phyloP scores from a whole-genome alignment of 805 yeast genomes.

The Monosporozyma yasuniensis region DNA sequence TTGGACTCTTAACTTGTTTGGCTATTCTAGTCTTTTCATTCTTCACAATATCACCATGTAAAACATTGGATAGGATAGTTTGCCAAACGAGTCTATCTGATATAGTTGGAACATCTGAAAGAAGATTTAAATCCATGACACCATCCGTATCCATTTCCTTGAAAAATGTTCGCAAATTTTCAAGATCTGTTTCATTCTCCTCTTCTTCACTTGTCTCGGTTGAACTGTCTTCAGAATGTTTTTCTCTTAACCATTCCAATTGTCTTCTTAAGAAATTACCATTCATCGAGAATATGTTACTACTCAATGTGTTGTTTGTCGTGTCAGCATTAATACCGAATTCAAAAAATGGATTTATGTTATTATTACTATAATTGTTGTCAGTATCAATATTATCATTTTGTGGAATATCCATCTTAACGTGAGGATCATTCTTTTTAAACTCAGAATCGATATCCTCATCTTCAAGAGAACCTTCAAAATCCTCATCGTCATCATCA shows the following conservation, averaged over 20 bases:
- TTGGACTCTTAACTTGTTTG: slow-evolving; percentile 32
- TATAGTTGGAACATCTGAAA: slow-evolving; percentile 33
- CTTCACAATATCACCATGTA: slow-evolving; percentile 89
- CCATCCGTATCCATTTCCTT: neutral
- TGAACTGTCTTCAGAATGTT: neutral
- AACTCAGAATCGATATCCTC: slow-evolving; percentile 11
- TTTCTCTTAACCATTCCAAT: slow-evolving; percentile 21
- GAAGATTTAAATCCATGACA: slow-evolving; percentile 3
- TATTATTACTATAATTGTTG: slow-evolving; percentile 18
- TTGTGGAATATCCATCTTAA: neutral
- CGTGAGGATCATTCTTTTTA: neutral
- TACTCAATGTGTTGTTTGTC: slow-evolving; percentile 10
- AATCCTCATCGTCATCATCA: slow-evolving; percentile 31
- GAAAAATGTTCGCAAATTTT: neutral
- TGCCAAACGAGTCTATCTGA: slow-evolving; percentile 92
- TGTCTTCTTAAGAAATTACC: slow-evolving; percentile 19
- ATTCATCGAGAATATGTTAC: slow-evolving; percentile 21
- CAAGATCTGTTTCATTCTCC: neutral
- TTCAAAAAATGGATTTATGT: slow-evolving; percentile 20
- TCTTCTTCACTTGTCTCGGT: slow-evolving; percentile 9
- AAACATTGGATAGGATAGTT: slow-evolving; percentile 78
- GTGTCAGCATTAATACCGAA: slow-evolving; percentile 20
- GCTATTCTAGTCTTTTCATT: slow-evolving; percentile 78
- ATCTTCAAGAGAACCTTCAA: slow-evolving; percentile 15
- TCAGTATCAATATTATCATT: slow-evolving; percentile 3